Base-by-base conservation (phyloP, 2,329 filamentous ascomycete genomes). In the Chaetothyriales sp. region DNA sequence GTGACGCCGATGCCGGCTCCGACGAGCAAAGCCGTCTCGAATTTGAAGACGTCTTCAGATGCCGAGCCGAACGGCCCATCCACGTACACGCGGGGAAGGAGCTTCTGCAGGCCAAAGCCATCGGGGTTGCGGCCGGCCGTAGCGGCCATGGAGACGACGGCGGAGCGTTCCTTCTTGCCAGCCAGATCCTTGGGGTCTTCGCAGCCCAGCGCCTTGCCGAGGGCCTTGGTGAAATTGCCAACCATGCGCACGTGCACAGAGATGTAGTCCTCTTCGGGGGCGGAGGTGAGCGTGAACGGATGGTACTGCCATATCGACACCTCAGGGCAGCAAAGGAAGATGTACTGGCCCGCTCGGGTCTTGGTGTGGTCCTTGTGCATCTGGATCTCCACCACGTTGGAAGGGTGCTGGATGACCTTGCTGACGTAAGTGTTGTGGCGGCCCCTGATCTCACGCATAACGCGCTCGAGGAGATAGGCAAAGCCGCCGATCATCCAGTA, bases 281-380 rank as follows among this genome's bases (percentile, higher is more conserved):
- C 87, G 56, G 85, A 89, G 10, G 87, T 94, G 47, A 92, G 74
- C 1, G 86, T 90, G 67, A 92, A 92, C 0, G 86, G 86, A 61
- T 90, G 86, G 65, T 92, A 90, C 69, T 92, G 86, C 85, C 85
- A 92, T 46, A 92, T 74, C 1, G 86, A 90, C 15, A 92, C 81
- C 58, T 87, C 85, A 1, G 87, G 87, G 65, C 86, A 92, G 73
- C 85, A 90, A 61, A 92, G 76, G 72, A 90, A 90, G 62, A 94
- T 90, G 71, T 92, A 92, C 76, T 76, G 60, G 48, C 87, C 87
- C 18, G 86, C 85, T 49, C 78, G 77, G 2, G 85, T 88, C 73
- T 83, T 88, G 45, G 86, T 89, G 69, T 88, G 74, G 64, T 89
- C 85, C 70, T 92, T 92, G 75, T 90, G 89, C 72, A 94, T 89